A percentile compares a stretch with the other conserved stretches of the same genome.
Conservation (phyloP, 2,329 filamentous ascomycete genomes). For the Thielaviopsis ethacetica region DNA sequence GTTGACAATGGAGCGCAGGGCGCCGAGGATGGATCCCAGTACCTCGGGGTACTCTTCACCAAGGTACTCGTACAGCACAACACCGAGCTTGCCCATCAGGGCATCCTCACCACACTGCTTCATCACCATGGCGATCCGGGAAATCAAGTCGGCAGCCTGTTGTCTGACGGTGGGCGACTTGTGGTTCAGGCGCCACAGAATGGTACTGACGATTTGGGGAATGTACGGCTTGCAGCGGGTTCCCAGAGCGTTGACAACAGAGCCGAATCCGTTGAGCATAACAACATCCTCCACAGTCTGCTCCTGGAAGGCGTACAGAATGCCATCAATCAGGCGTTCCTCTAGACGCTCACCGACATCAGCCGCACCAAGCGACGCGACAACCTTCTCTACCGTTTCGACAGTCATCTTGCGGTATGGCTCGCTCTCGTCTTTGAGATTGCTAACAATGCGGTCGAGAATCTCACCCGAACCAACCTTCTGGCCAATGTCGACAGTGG, state of each 20-base stretch:
- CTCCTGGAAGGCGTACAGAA: conserved; percentile 92
- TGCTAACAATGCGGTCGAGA: conserved; percentile 78
- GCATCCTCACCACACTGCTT: conserved; percentile 95
- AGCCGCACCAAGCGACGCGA: conserved; percentile 80
- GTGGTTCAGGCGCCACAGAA: conserved; percentile 93
- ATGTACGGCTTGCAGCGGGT: conserved; percentile 91
- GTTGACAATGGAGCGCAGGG: conserved; percentile 87
- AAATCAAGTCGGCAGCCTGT: conserved; percentile 91
- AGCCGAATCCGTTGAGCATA: conserved; percentile 94
- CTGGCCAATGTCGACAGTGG: conserved; percentile 88
- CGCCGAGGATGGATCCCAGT: conserved; percentile 86
- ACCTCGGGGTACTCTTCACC: conserved; percentile 98
- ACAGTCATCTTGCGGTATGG: conserved; percentile 98
- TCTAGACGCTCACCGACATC: conserved; percentile 88
- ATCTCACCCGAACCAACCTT: conserved; percentile 98
- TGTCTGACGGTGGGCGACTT: conserved; percentile 93
- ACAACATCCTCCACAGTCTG: conserved; percentile 93
- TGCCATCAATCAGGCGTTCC: conserved; percentile 86
- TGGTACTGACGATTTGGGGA: conserved; percentile 90
- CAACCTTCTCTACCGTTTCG: conserved; percentile 91
- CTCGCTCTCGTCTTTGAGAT: conserved; percentile 95
- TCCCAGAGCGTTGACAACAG: conserved; percentile 87
- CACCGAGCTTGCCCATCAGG: conserved; percentile 84
- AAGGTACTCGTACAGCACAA: conserved; percentile 93
- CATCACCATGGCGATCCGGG: conserved; percentile 96